Base-by-base conservation (phyloP, 163 green algal genomes). In the Picocystis sp. region DNA sequence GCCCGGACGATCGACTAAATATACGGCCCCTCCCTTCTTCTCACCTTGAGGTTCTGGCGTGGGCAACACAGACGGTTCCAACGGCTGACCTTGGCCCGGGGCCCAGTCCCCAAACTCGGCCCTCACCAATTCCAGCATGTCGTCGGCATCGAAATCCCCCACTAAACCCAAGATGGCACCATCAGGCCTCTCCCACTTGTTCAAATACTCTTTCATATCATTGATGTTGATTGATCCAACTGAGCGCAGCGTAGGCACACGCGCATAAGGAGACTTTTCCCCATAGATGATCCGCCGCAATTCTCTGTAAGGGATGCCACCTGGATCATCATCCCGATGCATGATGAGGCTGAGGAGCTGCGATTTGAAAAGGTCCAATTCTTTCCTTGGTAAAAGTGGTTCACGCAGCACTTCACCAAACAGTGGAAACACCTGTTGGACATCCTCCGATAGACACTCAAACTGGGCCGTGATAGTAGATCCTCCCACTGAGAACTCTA, bases 271-370 rank as follows among this genome's bases (percentile, higher is more conserved):
- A 35, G 66, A 82, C 57, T 81, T 68, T 1, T 23, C 13, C 1
- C 84, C 85, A 34, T 92, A 94, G 15, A 94, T 61, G 43, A 92
- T 58, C 63, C 81, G 72, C 22, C 56, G 61, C 52, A 85, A 50
- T 64, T 82, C 67, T 5, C 77, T 70, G 34, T 29, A 52, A 0
- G 77, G 74, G 13, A 79, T 73, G 53, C 47, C 50, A 3, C 38
- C 52, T 1, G 72, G 41, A 34, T 67, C 60, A 61, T 87, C 78
- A 55, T 83, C 73, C 45, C 71, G 58, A 52, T 89, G 80, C 15
- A 69, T 55, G 25, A 89, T 47, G 3, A 62, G 29, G 53, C 81
- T 82, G 42, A 71, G 19, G 1, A 81, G 41, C 70, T 86, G 78
- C 1, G 57, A 43, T 46, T 79, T 72, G 47, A 64, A 62, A 1